Evolutionary conservation across 2,329 filamentous ascomycete species (phyloP).

Genomic region (Xylariaceae sp.): DNA sequence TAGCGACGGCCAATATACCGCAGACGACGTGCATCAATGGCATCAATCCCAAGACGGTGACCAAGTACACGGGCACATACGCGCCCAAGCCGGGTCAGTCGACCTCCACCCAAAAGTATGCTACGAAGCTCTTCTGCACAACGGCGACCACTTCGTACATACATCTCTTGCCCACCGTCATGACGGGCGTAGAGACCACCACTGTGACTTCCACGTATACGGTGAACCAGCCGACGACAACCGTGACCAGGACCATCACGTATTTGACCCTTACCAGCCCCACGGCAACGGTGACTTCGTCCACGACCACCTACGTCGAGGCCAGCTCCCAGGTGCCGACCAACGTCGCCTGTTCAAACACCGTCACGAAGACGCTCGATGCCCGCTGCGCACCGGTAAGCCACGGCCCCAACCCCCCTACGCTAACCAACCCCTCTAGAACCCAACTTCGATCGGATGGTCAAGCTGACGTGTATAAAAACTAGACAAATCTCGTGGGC

Average conservation of each 20-base stretch:
- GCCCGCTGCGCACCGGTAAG: constrained; percentile 24
- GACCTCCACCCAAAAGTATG: constrained; percentile 16
- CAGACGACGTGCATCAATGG: constrained; percentile 22
- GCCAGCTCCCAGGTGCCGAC: constrained; percentile 2
- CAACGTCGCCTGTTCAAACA: constrained; percentile 15
- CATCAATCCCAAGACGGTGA: constrained; percentile 18
- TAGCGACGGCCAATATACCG: constrained; percentile 20
- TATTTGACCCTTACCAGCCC: constrained; percentile 8
- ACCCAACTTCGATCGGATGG: not conserved
- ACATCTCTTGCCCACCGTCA: constrained; percentile 12
- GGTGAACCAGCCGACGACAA: constrained; percentile 25
- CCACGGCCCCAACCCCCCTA: not conserved
- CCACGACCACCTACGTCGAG: constrained; percentile 15
- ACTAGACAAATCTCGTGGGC: constrained; percentile 20
- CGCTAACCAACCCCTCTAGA: not conserved
- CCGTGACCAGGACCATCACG: constrained; percentile 22
- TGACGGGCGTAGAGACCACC: constrained; percentile 24
- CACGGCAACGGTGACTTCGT: constrained; percentile 7
- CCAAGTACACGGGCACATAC: constrained; percentile 24
- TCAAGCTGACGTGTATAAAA: not conserved
- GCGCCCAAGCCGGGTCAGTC: constrained; percentile 21
- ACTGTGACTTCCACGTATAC: constrained; percentile 32
- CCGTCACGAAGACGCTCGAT: constrained; percentile 21
- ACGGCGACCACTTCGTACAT: constrained; percentile 14
- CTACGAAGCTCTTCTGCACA: constrained; percentile 18